Base-by-base conservation (phyloP, 1,284 basidiomycete species). In the Rhodotorula sp. region DNA sequence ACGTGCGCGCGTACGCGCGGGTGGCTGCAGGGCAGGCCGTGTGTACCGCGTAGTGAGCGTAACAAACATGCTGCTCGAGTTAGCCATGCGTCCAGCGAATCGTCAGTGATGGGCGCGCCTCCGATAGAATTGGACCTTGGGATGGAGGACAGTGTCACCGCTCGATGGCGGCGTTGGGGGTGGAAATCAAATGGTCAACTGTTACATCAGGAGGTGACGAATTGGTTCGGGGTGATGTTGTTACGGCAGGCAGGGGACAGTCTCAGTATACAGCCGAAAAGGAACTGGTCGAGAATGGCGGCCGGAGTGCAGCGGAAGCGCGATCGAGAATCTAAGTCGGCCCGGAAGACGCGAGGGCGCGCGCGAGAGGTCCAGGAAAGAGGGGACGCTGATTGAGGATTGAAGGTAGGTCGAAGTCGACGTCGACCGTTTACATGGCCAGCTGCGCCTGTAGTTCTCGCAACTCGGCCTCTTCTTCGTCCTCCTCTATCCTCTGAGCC, bases 401-500 rank as follows among this genome's bases (percentile, higher is more conserved):
- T 42, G 37, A 1, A 30, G 2, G 46, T 37, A 46, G 46, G 29
- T 29, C 15, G 60, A 18, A 48, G 26, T 26, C 33, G 49, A 10
- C n/a, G 37, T 18, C 10, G 57, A 22, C 14, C 12, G 42, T 26
- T 70, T 79, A 95, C 90, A 95, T 92, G 51, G 93, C 90, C 79
- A 96, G 83, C 69, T 89, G 89, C 26, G 93, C 95, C 83, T 98
- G 95, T 77, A 99, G 84, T 81, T 93, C 88, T 80, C 87, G 88
- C 79, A 99, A 87, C 82, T 98, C 90, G 58, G 87, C 89, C 76
- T 95, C 95, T 81, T 98, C 95, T 84, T 96, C 93, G 81, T 91
- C 91, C 79, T 95, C 92, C 78, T 87, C 88, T 64, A 84, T 86
- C 74, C 80, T 80, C 76, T 80, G 82, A 68, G 79, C 81, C 80